Evolutionary conservation across 2,329 filamentous ascomycete genomes (phyloP).

Genomic region (Epichloe aotearoae): DNA sequence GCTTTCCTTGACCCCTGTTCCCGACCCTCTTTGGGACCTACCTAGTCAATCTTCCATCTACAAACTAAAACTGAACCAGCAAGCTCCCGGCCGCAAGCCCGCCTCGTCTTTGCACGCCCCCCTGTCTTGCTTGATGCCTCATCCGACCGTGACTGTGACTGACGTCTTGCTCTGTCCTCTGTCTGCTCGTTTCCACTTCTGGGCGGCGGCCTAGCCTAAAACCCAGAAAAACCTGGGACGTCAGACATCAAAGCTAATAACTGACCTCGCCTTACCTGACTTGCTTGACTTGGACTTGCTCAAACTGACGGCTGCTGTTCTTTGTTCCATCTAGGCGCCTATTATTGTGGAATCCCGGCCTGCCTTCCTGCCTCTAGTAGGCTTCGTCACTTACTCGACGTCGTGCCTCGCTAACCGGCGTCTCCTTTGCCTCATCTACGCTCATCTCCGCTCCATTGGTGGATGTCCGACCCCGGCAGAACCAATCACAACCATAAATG

Average conservation of each 20-base stretch:
- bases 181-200: conserved; percentile 2
- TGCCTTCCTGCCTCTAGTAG: conserved; percentile 3
- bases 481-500: conserved; percentile 21
- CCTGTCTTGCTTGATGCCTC: conserved; percentile 9
- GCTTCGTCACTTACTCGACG: conserved; percentile 9
- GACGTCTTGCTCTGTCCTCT: conserved; percentile 5
- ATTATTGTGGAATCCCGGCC: conserved; percentile 12
- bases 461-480: conserved; percentile 15
- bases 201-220: neutral
- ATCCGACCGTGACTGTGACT: conserved; percentile 4
- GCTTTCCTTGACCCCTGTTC: conserved; percentile 5
- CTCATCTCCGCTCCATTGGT: conserved; percentile 21
- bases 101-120: conserved; percentile 11
- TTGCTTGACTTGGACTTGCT: neutral
- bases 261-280: neutral
- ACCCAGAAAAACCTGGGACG: neutral
- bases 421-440: conserved; percentile 21
- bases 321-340: conserved; percentile 8
- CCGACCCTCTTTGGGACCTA: conserved; percentile 4
- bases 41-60: neutral
- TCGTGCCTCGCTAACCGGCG: conserved; percentile 19
- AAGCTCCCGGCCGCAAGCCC: conserved; percentile 18
- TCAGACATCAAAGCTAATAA: neutral
- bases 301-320: neutral
- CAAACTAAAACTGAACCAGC: conserved; percentile 10